Evolutionary conservation across 176 grass and related monocot species (phyloP), one percentile per base, ranked within the genome.

Genomic region (Aechmea fasciata): DNA sequence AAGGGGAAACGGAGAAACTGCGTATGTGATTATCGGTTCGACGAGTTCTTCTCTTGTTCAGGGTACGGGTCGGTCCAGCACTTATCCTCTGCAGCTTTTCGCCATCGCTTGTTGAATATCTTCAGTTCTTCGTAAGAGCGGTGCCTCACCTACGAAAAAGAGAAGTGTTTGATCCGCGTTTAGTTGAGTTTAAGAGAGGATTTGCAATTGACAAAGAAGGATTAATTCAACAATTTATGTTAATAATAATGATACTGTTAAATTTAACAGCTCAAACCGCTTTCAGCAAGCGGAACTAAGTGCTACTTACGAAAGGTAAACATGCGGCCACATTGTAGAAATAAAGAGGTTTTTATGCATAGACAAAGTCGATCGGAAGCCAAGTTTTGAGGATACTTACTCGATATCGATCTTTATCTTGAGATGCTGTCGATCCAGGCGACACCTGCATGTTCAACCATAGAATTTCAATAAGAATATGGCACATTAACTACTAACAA

Each of bases 51-150:
- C 10, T 61, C 55, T 11, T 62, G 47, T 26, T 85, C 54, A 3
- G 64, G 71, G 23, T 99, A 99, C 13, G 86, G 87, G 15, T 99
- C 89, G 0, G 75, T 68, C 94, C 94, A 99, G 76, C 87, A 87
- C 61, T 69, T 63, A 51, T 99, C 94, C 26, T 88, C 77, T 55
- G n/a, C 49, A 14, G 64, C 84, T 2, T 77, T 25, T 65, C 74
- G 77, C 94, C 94, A 99, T 82, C 94, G 78, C 57, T 71, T 65
- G 19, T 83, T 82, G 53, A 99, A 99, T 64, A 85, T 63, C 68
- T 85, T 11, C 47, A 77, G 77, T 83, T 99, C 94, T 8, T 55
- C 51, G 64, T 83, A 99, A 11, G 94, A 99, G 11, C 89, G 79
- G 65, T 71, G 54, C 63, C 94, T 85, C 55, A 99, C 94, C 83